These are phyloP conservation scores for Viola pubescens DNA, from an alignment of 441 rosid species.

Conservation along the genomic window DNA sequence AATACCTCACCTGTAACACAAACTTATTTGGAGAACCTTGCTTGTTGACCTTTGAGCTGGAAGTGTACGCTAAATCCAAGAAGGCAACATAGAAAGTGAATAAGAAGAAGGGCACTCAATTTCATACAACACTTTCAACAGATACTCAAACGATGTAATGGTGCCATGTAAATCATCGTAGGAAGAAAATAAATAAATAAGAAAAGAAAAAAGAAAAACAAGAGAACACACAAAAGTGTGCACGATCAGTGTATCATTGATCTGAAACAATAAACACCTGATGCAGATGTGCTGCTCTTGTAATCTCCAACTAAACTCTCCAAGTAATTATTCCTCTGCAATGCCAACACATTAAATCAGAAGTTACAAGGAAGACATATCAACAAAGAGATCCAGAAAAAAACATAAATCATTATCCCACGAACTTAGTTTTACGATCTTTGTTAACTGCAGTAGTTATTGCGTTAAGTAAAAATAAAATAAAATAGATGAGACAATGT, in stretches of 20 bases:
- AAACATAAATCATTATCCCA: background rate
- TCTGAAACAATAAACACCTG: conserved; percentile 6
- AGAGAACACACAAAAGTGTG: background rate
- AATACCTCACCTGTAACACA: conserved; percentile 41
- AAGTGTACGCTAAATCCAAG: background rate
- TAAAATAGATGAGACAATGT: too few relatives aligned
- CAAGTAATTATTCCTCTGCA: conserved; percentile 37
- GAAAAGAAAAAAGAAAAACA: background rate
- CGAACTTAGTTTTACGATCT: too few relatives aligned
- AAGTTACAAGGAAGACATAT: conserved; percentile 1
- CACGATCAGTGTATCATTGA: background rate
- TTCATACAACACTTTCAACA: background rate
- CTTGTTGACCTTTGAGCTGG: conserved; percentile 25
- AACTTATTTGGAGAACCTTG: conserved; percentile 38
- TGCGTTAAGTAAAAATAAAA: too few relatives aligned
- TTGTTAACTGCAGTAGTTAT: too few relatives aligned
- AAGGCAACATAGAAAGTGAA: background rate
- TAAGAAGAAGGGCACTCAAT: conserved; percentile 1
- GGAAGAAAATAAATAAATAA: background rate
- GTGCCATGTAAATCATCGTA: background rate
- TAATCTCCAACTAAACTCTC: conserved; percentile 29
- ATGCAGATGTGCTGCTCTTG: conserved; percentile 20
- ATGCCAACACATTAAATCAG: conserved; percentile 12
- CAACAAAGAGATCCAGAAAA: background rate
- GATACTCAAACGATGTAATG: background rate